A percentile compares a stretch with the other conserved stretches of the same genome.
Evolutionary conservation across 306 rosid genomes (phyloP).

Genomic region (Lathyrus oleraceus): DNA sequence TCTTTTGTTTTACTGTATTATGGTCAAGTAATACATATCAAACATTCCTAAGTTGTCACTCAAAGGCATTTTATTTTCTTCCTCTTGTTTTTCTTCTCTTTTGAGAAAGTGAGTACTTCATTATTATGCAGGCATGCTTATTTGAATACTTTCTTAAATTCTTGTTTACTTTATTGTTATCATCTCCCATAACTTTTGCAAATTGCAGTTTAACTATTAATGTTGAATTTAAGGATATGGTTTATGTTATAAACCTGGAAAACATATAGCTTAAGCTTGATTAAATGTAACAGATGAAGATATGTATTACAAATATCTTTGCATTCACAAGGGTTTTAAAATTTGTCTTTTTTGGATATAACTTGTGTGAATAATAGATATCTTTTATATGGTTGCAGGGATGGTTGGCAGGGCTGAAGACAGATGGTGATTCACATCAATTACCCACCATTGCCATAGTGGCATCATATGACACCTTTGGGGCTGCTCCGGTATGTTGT

Average conservation of each 20-base stretch:
- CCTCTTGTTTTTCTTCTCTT: neutral
- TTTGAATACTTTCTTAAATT: conserved; percentile 1
- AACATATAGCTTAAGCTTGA: conserved; percentile 27
- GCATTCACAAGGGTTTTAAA: conserved; percentile 20
- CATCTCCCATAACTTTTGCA: conserved; percentile 4
- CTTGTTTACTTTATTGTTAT: neutral
- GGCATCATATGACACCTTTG: conserved; percentile 97
- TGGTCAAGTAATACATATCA: too few species aligned
- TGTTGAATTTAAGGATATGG: neutral
- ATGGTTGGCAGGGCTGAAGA: conserved; percentile 93
- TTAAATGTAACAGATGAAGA: conserved; percentile 17
- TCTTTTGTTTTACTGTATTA: neutral
- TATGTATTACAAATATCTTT: conserved; percentile 1
- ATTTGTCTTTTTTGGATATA: conserved; percentile 24
- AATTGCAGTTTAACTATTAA: conserved; percentile 11
- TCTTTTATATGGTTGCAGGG: conserved; percentile 64
- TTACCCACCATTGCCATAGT: conserved; percentile 96
- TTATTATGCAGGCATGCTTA: neutral
- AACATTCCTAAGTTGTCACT: too few species aligned
- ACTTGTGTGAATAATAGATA: conserved; percentile 30
- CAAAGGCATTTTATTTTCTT: neutral
- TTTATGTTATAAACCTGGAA: neutral
- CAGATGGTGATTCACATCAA: conserved; percentile 83
- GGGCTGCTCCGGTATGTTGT: conserved; percentile 92
- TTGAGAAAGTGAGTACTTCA: neutral